Conservation (phyloP, 768 basidiomycete genomes). For the Kwoniella dejecticola region DNA sequence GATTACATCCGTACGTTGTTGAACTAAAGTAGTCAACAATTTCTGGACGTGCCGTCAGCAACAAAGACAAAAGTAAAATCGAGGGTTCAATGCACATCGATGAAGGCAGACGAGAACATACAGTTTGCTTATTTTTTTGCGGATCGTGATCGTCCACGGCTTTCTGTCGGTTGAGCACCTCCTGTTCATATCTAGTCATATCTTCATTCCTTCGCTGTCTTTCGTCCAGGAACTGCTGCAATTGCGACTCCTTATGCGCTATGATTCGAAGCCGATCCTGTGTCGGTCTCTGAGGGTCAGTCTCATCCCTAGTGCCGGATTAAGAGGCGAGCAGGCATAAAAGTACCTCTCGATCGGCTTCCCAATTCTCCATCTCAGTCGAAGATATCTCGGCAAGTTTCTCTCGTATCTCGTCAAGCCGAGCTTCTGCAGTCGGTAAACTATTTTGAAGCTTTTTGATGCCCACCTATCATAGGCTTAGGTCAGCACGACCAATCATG, state of each 20-base stretch:
- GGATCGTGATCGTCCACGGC: constrained; percentile 59
- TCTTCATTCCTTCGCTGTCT: constrained; percentile 55
- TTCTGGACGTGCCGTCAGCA: background rate
- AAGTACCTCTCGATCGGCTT: constrained; percentile 15
- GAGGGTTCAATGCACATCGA: too few relatives aligned
- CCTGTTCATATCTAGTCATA: constrained; percentile 6
- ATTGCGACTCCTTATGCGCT: constrained; percentile 62
- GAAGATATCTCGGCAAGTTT: constrained; percentile 16
- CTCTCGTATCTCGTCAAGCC: constrained; percentile 10
- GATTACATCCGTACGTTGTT: background rate
- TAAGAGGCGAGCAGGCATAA: background rate
- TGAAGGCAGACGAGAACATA: constrained; percentile 48
- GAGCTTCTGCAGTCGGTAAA: background rate
- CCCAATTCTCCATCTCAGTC: constrained; percentile 15
- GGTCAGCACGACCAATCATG: background rate
- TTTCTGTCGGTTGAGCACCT: constrained; percentile 60
- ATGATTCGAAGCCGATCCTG: constrained; percentile 11
- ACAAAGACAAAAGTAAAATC: too few relatives aligned
- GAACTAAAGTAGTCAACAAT: constrained; percentile 4
- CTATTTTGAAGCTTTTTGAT: constrained; percentile 11
- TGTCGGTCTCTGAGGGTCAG: background rate
- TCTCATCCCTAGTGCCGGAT: background rate
- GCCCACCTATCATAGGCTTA: constrained; percentile 1
- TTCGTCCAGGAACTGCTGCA: constrained; percentile 53
- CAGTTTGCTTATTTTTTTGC: constrained; percentile 65